Conservation (phyloP, 1,139 yeast genomes). For the Suhomyces taliae region DNA sequence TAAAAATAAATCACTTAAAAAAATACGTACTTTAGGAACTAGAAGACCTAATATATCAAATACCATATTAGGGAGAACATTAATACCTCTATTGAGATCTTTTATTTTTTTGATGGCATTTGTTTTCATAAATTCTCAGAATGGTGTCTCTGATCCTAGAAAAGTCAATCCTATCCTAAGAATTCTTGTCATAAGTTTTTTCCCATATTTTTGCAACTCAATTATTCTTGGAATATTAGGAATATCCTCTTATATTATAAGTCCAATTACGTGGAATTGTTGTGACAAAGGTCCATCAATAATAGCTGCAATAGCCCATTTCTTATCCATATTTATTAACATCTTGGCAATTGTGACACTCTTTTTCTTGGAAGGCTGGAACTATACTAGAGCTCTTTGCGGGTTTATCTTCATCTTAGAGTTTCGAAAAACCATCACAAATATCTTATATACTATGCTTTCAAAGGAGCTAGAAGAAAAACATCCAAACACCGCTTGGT, state of each 20-base stretch:
- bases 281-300: constrained; percentile 36
- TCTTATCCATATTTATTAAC: constrained; percentile 51
- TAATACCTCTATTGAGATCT: constrained; percentile 48
- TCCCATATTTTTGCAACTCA: constrained; percentile 55
- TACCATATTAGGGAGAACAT: constrained; percentile 52
- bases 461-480: constrained; percentile 63
- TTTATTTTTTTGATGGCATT: constrained; percentile 55
- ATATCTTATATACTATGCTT: constrained; percentile 40
- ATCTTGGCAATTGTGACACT: constrained; percentile 58
- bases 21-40: constrained; percentile 16
- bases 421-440: constrained; percentile 54
- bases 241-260: constrained; percentile 27
- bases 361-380: constrained; percentile 66
- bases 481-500: constrained; percentile 70
- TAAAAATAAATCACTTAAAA: constrained; percentile 36
- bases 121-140: constrained; percentile 69
- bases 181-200: constrained; percentile 46
- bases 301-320: constrained; percentile 54
- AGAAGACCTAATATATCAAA: constrained; percentile 49
- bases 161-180: constrained; percentile 57
- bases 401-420: constrained; percentile 58
- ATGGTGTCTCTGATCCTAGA: constrained; percentile 50
- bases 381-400: constrained; percentile 54
- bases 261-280: constrained; percentile 43
- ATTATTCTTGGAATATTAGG: constrained; percentile 43